Evolutionary conservation across 139 green algal genomes (phyloP).

Genomic region (Chlorella sp.): DNA sequence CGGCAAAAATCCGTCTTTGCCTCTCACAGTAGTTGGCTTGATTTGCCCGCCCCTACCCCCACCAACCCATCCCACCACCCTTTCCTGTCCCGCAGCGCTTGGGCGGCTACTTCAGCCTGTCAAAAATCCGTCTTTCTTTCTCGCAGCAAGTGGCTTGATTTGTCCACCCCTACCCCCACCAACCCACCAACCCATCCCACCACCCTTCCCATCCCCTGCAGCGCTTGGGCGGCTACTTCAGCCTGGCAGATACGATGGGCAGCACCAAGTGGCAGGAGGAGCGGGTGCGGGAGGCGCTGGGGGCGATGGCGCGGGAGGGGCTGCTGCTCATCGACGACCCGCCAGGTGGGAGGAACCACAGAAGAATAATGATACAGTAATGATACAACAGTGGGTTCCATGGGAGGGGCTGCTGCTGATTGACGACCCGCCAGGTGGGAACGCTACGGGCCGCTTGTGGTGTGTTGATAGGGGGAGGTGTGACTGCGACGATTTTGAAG

Average conservation of each 20-base stretch:
- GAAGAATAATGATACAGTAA: too few species aligned
- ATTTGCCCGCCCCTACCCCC: too few species aligned
- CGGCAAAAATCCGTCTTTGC: too few species aligned
- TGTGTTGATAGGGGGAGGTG: too few species aligned
- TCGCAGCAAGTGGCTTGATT: too few species aligned
- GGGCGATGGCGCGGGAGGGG: conserved; percentile 64
- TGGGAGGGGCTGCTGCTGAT: not conserved
- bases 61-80: not conserved
- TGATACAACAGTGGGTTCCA: too few species aligned
- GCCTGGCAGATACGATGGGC: conserved; percentile 4
- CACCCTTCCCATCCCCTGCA: not conserved
- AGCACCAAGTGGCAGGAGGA: conserved; percentile 37
- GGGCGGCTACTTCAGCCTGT: not conserved
- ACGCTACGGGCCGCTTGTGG: too few species aligned
- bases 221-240: conserved; percentile 28
- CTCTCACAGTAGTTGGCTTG: too few species aligned
- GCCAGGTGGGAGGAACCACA: not conserved
- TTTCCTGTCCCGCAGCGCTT: not conserved
- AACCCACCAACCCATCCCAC: not conserved
- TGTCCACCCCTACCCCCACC: too few species aligned
- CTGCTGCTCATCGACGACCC: conserved; percentile 83
- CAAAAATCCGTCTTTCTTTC: too few species aligned
- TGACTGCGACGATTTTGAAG: too few species aligned
- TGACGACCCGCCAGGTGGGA: not conserved
- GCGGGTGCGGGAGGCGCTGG: conserved; percentile 19